Percentiles rank a stretch among this genome's conserved stretches.
These are phyloP conservation scores for Crucibulum laeve DNA, from an alignment of 768 basidiomycete species.

Conservation along the genomic window DNA sequence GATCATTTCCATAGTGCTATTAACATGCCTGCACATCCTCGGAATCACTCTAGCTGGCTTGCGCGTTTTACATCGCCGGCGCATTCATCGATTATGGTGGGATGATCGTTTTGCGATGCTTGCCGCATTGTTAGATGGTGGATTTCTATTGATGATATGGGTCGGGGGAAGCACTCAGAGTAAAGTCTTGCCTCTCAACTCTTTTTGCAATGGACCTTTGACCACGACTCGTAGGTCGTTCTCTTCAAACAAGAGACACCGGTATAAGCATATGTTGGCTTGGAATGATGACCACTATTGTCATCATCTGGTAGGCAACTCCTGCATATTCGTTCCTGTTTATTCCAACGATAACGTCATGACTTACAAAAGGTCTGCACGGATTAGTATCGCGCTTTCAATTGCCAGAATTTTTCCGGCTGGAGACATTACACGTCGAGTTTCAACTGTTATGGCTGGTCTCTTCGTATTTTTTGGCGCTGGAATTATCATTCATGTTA, in stretches of 20 bases:
- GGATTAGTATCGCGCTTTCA: background rate
- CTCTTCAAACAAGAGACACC: too few species aligned
- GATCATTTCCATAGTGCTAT: too few species aligned
- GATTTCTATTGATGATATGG: constrained; percentile 7
- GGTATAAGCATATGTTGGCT: too few species aligned
- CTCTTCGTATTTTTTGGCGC: background rate
- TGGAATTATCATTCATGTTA: background rate
- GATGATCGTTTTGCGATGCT: constrained; percentile 15
- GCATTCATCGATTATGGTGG: constrained; percentile 15
- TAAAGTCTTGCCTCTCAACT: too few species aligned
- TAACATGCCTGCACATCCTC: constrained; percentile 9
- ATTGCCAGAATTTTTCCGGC: background rate
- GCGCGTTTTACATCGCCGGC: constrained; percentile 12
- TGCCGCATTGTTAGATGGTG: constrained; percentile 6
- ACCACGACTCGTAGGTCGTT: too few species aligned
- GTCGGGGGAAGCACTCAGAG: too few species aligned
- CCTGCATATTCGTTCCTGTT: too few species aligned
- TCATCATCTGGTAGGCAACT: too few species aligned
- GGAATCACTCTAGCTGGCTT: constrained; percentile 11
- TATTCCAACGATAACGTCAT: too few species aligned
- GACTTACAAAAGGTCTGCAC: background rate
- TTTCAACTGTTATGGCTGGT: background rate
- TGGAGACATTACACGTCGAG: background rate
- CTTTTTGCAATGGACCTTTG: too few species aligned
- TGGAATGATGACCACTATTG: too few species aligned